Percentiles rank a stretch among this genome's conserved stretches.
Evolutionary conservation across 768 basidiomycete species (phyloP).

Genomic region (Boletus rubropictus): DNA sequence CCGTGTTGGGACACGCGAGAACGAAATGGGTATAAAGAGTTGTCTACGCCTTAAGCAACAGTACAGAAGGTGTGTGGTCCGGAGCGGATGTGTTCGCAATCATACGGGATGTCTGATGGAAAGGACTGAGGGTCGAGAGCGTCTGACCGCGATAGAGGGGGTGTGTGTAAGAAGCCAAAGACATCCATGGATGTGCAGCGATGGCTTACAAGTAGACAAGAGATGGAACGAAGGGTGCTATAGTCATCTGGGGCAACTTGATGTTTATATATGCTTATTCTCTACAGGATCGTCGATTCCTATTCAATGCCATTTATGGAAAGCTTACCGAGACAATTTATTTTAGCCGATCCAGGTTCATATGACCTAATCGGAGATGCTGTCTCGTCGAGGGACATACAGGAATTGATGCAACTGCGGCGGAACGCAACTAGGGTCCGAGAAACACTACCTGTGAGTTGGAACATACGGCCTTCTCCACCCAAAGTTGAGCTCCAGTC

Average conservation of each 20-base stretch:
- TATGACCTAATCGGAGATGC: too few species aligned
- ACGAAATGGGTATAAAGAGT: background rate
- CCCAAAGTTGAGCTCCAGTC: too few species aligned
- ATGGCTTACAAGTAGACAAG: background rate
- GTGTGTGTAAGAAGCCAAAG: background rate
- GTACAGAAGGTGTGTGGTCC: background rate
- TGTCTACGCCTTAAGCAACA: background rate
- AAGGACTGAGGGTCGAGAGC: background rate
- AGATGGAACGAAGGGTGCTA: background rate
- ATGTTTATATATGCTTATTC: background rate
- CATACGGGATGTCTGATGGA: background rate
- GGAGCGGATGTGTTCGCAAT: background rate
- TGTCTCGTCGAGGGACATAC: too few species aligned
- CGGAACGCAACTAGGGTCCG: too few species aligned
- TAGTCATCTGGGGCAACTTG: too few species aligned
- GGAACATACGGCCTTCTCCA: too few species aligned
- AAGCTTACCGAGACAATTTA: background rate
- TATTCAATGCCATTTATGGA: constrained; percentile 7
- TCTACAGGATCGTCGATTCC: background rate
- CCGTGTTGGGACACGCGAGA: background rate
- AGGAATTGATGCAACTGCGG: too few species aligned
- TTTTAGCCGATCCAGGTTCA: background rate
- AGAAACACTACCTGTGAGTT: too few species aligned
- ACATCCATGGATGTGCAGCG: constrained; percentile 7
- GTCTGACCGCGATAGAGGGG: background rate